Evolutionary conservation across 2,329 filamentous ascomycete species (phyloP), one percentile per base, ranked within the genome.

Genomic region (Alternaria arbusti): DNA sequence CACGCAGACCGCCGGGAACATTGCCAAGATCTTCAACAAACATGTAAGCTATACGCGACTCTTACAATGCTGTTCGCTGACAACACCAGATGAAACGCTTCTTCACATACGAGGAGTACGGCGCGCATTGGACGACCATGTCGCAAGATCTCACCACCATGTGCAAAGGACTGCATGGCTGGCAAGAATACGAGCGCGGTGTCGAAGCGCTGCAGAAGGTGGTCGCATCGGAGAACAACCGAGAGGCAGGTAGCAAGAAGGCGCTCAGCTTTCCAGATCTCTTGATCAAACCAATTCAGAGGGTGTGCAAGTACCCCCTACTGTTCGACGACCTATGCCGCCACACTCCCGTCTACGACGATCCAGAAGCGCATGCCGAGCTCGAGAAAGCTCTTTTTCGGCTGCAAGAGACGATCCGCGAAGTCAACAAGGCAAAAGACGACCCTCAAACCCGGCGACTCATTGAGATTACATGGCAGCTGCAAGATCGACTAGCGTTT

Each of bases 261-360:
- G 91, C 93, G 3, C 82, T 97, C 68, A 94, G 91, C 2, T 88
- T 97, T 67, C 88, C 90, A 52, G 96, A 98, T 80, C 85, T 98
- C 6, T 85, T 98, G 59, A 94, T 97, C 70, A 98, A 98, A 92
- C 96, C 95, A 0, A 94, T 97, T 20, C 95, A 99, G 80, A 88
- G 95, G 59, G 87, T 97, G 22, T 97, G 93, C 83, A 93, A 91
- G 81, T 98, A 98, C 75, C 93, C 93, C 11, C 84, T 99, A 5
- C 84, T 98, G 3, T 94, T 98, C 73, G 86, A 89, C 6, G 93
- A 97, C 73, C 84, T 99, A 9, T 85, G 94, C 63, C 94, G 91
- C 73, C 87, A 90, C 69, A 97, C 94, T 0, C 92, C 93, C 2
- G 91, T 93, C 1, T 89, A 87, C 59, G 95, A 98, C 75, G 96